Conservation (phyloP, 1,284 basidiomycete genomes). For the Ganoderma boninense region DNA sequence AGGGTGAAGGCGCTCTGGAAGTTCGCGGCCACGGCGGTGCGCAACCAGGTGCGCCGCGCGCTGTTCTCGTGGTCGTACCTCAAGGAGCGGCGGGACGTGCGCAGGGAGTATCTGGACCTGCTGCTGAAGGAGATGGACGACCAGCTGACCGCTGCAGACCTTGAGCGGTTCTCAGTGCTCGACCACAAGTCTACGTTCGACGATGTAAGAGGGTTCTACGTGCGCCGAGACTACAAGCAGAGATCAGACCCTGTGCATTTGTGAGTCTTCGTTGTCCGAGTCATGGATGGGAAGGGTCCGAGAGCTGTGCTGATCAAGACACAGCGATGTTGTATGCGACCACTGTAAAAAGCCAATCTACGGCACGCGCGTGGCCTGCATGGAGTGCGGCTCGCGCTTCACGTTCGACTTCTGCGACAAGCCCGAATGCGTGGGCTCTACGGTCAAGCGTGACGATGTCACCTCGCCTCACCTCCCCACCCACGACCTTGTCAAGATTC, state of each 20-base stretch:
- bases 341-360: conserved; percentile 29
- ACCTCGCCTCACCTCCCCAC: conserved; percentile 36
- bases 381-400: conserved; percentile 30
- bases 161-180: conserved; percentile 18
- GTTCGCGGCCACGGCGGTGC: conserved; percentile 14
- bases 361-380: conserved; percentile 37
- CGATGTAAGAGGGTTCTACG: conserved; percentile 13
- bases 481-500: conserved; percentile 43
- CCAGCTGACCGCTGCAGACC: conserved; percentile 5
- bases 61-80: conserved; percentile 27
- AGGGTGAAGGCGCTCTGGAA: conserved; percentile 21
- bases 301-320: background rate
- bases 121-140: conserved; percentile 17
- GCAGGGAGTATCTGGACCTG: conserved; percentile 20
- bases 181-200: conserved; percentile 18
- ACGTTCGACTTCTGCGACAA: conserved; percentile 38
- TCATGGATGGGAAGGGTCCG: background rate
- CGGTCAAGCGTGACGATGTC: conserved; percentile 31
- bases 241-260: conserved; percentile 4
- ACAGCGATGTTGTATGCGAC: conserved; percentile 29
- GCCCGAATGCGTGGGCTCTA: conserved; percentile 22
- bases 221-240: conserved; percentile 7
- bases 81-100: conserved; percentile 23
- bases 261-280: background rate
- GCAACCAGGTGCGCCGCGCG: conserved; percentile 18